A percentile compares a stretch with the other conserved stretches of the same genome.
These are phyloP conservation scores for Apiotrichum gamsii DNA, from an alignment of 1,284 basidiomycete genomes.

Conservation along the genomic window DNA sequence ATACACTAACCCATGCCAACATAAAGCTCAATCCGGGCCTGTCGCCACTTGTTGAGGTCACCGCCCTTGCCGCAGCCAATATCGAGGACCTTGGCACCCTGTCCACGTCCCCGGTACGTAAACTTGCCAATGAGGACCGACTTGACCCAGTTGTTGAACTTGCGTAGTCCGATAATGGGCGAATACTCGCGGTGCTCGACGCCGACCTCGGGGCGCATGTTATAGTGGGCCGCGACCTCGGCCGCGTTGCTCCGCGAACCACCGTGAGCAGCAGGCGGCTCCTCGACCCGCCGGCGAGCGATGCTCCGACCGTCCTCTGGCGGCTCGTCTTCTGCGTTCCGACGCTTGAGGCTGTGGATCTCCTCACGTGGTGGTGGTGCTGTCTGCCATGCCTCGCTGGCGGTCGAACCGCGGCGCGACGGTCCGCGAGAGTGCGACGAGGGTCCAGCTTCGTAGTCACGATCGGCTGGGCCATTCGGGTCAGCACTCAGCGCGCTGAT, in stretches of 20 bases:
- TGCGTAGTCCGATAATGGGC: slow-evolving; percentile 91
- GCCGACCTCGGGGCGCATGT: slow-evolving; percentile 84
- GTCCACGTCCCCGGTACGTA: slow-evolving; percentile 23
- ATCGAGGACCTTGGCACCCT: slow-evolving; percentile 70
- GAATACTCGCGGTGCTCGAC: slow-evolving; percentile 77
- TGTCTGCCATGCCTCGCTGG: too few relatives aligned
- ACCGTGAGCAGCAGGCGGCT: too few relatives aligned
- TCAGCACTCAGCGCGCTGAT: background rate
- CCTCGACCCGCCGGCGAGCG: too few relatives aligned
- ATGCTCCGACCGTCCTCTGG: too few relatives aligned
- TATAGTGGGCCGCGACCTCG: slow-evolving; percentile 53
- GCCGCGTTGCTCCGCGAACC: slow-evolving; percentile 33
- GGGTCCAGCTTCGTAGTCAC: background rate
- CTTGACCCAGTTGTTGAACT: slow-evolving; percentile 99
- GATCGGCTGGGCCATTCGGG: background rate
- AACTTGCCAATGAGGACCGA: slow-evolving; percentile 86
- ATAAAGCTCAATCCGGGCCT: slow-evolving; percentile 72
- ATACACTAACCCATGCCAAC: slow-evolving; percentile 67
- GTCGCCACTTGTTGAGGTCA: slow-evolving; percentile 91
- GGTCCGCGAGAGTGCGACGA: background rate
- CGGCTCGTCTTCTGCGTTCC: background rate
- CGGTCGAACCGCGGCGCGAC: slow-evolving; percentile 9
- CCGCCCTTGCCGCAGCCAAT: slow-evolving; percentile 98
- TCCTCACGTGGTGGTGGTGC: background rate
- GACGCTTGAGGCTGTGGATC: background rate